These are phyloP conservation scores for Hypoxylon subgilvum DNA, from an alignment of 495 filamentous ascomycete species.

Conservation along the genomic window DNA sequence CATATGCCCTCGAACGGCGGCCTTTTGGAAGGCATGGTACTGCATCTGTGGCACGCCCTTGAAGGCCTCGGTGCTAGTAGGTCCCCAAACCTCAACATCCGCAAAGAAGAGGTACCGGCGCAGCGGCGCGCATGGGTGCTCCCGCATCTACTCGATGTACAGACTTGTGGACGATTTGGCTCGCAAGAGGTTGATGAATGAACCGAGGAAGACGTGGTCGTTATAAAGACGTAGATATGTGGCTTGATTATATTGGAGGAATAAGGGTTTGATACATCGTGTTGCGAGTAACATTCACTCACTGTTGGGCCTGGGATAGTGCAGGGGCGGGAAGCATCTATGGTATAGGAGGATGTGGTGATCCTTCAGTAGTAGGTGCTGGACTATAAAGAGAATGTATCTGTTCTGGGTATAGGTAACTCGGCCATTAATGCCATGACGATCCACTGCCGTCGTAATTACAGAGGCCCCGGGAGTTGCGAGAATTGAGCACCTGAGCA, in stretches of 20 bases:
- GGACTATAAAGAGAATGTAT: background rate
- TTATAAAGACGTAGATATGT: background rate
- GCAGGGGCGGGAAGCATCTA: conserved; percentile 1
- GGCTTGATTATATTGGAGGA: background rate
- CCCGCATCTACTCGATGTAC: conserved; percentile 16
- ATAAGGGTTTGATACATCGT: no score
- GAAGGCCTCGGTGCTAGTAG: conserved; percentile 11
- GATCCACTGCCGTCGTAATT: background rate
- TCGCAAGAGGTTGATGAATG: background rate
- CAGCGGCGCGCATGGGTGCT: conserved; percentile 7
- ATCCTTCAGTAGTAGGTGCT: conserved; percentile 1
- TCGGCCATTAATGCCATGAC: background rate
- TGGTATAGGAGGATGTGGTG: conserved; percentile 2
- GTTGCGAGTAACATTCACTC: background rate
- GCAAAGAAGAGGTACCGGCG: conserved; percentile 24
- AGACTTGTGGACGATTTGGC: background rate
- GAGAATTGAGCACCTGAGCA: background rate
- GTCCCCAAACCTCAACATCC: conserved; percentile 11
- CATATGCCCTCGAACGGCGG: background rate
- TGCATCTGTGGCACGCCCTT: conserved; percentile 19
- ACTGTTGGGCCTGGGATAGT: conserved; percentile 5
- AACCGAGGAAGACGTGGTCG: conserved; percentile 4
- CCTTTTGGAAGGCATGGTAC: conserved; percentile 25
- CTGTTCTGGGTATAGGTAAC: background rate
- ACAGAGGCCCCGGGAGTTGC: background rate